These are phyloP conservation scores for Galeopsis tetrahit DNA, from an alignment of 257 asterid genomes.

Conservation along the genomic window DNA sequence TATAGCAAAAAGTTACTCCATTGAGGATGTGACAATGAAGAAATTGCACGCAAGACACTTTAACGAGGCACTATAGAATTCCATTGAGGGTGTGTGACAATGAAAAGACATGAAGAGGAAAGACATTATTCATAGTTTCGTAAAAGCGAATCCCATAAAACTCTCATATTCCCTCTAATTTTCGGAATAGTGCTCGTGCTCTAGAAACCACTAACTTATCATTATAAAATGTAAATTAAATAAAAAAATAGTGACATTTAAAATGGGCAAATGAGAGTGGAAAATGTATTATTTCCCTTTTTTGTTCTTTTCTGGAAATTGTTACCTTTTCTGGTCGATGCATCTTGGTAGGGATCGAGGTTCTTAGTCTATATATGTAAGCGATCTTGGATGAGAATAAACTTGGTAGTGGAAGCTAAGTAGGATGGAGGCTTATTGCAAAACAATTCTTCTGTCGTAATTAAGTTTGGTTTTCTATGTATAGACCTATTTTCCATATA, in stretches of 20 bases:
- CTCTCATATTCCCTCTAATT: neutral
- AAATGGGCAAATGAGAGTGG: neutral
- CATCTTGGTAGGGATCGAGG: neutral
- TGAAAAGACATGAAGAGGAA: slow-evolving; percentile 15
- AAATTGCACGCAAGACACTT: no score
- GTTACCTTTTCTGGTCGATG: neutral
- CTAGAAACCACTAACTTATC: neutral
- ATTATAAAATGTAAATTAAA: neutral
- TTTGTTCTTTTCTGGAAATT: neutral
- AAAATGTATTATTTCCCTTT: neutral
- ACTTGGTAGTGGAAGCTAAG: slow-evolving; percentile 24
- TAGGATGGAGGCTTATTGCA: slow-evolving; percentile 2
- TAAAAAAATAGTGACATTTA: neutral
- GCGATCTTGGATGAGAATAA: neutral
- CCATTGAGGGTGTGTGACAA: neutral
- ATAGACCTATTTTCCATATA: no score
- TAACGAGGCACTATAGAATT: neutral
- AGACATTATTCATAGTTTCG: slow-evolving; percentile 24
- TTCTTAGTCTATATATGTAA: neutral
- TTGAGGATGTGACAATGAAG: neutral
- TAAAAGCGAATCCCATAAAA: slow-evolving; percentile 25
- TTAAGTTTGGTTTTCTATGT: no score
- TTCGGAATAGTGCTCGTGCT: neutral
- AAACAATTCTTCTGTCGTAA: neutral
- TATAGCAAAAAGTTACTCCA: no score